Evolutionary conservation across 2,329 filamentous ascomycete genomes (phyloP).

Genomic region (Coniochaeta pulveracea): DNA sequence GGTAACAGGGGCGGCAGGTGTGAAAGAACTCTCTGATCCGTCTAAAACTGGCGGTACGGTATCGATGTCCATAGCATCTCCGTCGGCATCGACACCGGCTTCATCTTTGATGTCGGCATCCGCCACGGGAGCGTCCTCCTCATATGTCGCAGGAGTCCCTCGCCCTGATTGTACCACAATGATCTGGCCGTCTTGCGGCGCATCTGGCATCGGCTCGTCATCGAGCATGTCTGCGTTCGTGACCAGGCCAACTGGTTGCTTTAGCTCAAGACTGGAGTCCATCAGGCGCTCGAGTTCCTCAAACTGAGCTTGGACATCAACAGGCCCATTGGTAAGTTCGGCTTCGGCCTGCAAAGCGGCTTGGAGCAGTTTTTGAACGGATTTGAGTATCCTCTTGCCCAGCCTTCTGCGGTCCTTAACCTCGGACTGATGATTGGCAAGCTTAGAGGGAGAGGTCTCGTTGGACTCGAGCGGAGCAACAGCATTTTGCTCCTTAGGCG

Average conservation of each 20-base stretch:
- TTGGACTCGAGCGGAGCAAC: slow-evolving; percentile 17
- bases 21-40: slow-evolving; percentile 16
- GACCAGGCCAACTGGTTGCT: slow-evolving; percentile 24
- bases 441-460: slow-evolving; percentile 39
- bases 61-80: slow-evolving; percentile 3
- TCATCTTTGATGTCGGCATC: slow-evolving; percentile 16
- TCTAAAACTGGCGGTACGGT: neutral
- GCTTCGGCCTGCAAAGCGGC: slow-evolving; percentile 68
- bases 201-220: slow-evolving; percentile 42
- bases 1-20: slow-evolving; percentile 17
- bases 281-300: slow-evolving; percentile 65
- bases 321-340: slow-evolving; percentile 61
- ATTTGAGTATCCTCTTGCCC: slow-evolving; percentile 82
- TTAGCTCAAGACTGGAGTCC: slow-evolving; percentile 52
- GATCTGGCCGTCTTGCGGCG: slow-evolving; percentile 31
- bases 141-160: slow-evolving; percentile 11
- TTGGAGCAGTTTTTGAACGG: slow-evolving; percentile 67
- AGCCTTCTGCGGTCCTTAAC: slow-evolving; percentile 72
- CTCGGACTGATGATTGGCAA: slow-evolving; percentile 48
- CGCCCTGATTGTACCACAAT: slow-evolving; percentile 20
- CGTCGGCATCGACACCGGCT: slow-evolving; percentile 29
- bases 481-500: slow-evolving; percentile 18
- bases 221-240: slow-evolving; percentile 23
- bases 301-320: slow-evolving; percentile 57
- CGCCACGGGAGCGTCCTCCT: slow-evolving; percentile 12